These are phyloP conservation scores for Kentomonas sorsogonicus DNA, from an alignment of 208 protist species.

Conservation along the genomic window DNA sequence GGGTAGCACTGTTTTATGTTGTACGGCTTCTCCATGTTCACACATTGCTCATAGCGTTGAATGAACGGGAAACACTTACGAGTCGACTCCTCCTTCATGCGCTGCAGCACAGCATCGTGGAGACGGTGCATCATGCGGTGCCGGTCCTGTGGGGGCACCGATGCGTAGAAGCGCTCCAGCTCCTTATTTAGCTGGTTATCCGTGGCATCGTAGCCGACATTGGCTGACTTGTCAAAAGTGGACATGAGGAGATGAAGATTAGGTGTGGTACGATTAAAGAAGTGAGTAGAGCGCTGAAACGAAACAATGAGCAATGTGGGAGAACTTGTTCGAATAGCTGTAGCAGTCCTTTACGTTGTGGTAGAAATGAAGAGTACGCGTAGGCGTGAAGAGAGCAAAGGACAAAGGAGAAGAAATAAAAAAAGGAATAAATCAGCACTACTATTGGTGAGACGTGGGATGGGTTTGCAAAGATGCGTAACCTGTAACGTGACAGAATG, in stretches of 20 bases:
- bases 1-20: conserved; percentile 65
- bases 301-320: too few species aligned
- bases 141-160: conserved; percentile 55
- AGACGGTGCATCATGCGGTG: conserved; percentile 74
- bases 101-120: conserved; percentile 81
- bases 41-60: conserved; percentile 71
- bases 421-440: too few species aligned
- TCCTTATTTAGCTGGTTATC: conserved; percentile 72
- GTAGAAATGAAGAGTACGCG: neutral
- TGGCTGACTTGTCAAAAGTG: conserved; percentile 77
- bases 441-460: too few species aligned
- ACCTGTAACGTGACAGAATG: too few species aligned
- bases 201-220: conserved; percentile 74
- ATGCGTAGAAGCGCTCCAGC: conserved; percentile 64
- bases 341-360: too few species aligned
- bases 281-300: too few species aligned
- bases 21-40: conserved; percentile 56
- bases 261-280: neutral
- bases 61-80: conserved; percentile 73
- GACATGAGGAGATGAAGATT: conserved; percentile 34
- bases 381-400: conserved; percentile 7
- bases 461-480: too few species aligned
- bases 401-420: conserved; percentile 3
- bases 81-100: conserved; percentile 84
- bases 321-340: too few species aligned